These are phyloP conservation scores for Puccinia triticina DNA, from an alignment of 1,284 basidiomycete species.

Conservation along the genomic window DNA sequence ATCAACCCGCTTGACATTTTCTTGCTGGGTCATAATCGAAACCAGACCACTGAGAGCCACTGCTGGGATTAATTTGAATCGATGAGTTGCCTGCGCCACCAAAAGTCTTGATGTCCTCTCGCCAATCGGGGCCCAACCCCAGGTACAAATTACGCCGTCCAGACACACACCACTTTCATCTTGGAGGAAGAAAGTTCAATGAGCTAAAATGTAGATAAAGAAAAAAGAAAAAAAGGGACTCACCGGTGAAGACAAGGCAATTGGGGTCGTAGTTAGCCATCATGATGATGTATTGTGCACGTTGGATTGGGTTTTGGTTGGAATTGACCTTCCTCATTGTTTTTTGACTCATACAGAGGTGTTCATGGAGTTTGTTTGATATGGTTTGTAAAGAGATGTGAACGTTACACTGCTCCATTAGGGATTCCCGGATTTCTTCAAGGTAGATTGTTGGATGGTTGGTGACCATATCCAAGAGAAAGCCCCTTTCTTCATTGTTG, in stretches of 20 bases:
- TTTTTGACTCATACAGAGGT: neutral
- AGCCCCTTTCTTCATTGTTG: neutral
- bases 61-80: too few relatives aligned
- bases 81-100: too few relatives aligned
- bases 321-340: neutral
- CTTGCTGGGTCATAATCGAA: neutral
- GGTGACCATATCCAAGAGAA: too few relatives aligned
- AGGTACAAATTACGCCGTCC: too few relatives aligned
- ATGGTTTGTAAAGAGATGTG: neutral
- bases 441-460: slow-evolving; percentile 21
- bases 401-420: neutral
- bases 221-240: neutral
- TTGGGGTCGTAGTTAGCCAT: too few relatives aligned
- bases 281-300: too few relatives aligned
- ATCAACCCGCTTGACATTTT: neutral
- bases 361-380: neutral
- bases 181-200: neutral
- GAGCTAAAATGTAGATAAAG: too few relatives aligned
- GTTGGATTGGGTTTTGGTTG: neutral
- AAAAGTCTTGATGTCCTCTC: too few relatives aligned
- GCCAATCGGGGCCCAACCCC: too few relatives aligned
- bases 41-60: neutral
- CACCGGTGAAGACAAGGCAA: too few relatives aligned
- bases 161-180: too few relatives aligned
- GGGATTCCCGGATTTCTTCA: neutral